A percentile compares a stretch with the other conserved stretches of the same genome.
Conservation (phyloP, 2,329 filamentous ascomycete genomes). For the Sphaerulina vaccinii region DNA sequence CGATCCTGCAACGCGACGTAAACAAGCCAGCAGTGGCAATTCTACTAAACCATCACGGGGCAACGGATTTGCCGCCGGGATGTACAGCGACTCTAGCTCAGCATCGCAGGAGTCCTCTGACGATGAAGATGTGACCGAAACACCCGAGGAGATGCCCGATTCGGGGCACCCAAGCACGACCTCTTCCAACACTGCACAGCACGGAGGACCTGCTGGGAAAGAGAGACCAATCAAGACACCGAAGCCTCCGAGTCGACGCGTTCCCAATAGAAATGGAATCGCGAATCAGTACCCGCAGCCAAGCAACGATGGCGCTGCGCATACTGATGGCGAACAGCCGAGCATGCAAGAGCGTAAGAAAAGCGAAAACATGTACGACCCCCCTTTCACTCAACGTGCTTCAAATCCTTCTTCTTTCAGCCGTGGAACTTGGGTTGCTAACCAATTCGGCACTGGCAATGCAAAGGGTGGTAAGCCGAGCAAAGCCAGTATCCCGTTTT, state of each 20-base stretch:
- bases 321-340: conserved; percentile 24
- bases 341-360: conserved; percentile 34
- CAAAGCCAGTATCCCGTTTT: conserved; percentile 26
- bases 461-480: conserved; percentile 16
- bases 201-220: conserved; percentile 23
- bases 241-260: conserved; percentile 32
- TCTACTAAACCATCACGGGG: background rate
- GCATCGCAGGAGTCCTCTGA: conserved; percentile 4
- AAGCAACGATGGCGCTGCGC: conserved; percentile 10
- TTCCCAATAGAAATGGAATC: conserved; percentile 24
- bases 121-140: conserved; percentile 5
- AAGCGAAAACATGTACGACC: conserved; percentile 36
- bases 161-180: conserved; percentile 4
- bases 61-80: conserved; percentile 11
- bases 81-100: conserved; percentile 12
- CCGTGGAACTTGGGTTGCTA: conserved; percentile 16
- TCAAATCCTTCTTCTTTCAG: conserved; percentile 20
- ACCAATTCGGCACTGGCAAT: conserved; percentile 25
- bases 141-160: conserved; percentile 12
- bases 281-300: conserved; percentile 8
- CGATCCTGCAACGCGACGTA: conserved; percentile 17
- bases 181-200: conserved; percentile 11
- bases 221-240: conserved; percentile 38
- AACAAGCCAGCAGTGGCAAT: conserved; percentile 12
- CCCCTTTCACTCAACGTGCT: conserved; percentile 17